Evolutionary conservation across 257 asterid genomes (phyloP).

Genomic region (Cynanchum wilfordii): DNA sequence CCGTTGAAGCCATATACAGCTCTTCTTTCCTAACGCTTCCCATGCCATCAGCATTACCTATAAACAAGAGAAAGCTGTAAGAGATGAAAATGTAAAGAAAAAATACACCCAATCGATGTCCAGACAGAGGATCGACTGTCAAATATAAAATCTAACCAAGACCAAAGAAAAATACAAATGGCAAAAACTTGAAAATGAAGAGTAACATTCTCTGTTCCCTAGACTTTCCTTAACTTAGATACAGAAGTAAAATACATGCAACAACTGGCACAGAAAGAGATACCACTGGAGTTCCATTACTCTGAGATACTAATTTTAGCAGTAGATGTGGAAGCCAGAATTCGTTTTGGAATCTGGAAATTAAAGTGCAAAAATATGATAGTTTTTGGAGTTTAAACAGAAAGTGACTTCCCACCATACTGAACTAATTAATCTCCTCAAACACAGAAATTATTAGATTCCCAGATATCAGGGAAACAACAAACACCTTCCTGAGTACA

Average conservation of each 20-base stretch:
- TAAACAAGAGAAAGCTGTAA: constrained; percentile 18
- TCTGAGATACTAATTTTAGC: background rate
- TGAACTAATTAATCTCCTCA: background rate
- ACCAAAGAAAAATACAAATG: background rate
- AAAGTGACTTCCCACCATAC: background rate
- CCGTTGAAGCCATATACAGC: constrained; percentile 63
- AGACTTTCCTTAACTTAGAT: background rate
- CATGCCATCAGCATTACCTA: constrained; percentile 80
- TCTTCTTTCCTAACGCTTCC: constrained; percentile 78
- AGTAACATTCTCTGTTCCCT: background rate
- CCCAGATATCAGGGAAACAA: background rate
- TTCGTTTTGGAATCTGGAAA: background rate
- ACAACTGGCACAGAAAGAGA: background rate
- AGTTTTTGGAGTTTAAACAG: background rate
- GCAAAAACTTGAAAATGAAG: background rate
- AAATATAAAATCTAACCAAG: background rate
- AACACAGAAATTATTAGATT: background rate
- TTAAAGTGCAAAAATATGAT: background rate
- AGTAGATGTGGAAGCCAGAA: background rate
- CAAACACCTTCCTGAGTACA: background rate
- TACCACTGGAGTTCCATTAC: background rate
- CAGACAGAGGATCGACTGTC: background rate
- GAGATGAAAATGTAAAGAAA: background rate
- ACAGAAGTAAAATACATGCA: background rate
- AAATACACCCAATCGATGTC: background rate